Percentiles rank a stretch among this genome's conserved stretches.
Conservation (phyloP, 1,284 basidiomycete species). For the Sanguinoderma infundibulare region DNA sequence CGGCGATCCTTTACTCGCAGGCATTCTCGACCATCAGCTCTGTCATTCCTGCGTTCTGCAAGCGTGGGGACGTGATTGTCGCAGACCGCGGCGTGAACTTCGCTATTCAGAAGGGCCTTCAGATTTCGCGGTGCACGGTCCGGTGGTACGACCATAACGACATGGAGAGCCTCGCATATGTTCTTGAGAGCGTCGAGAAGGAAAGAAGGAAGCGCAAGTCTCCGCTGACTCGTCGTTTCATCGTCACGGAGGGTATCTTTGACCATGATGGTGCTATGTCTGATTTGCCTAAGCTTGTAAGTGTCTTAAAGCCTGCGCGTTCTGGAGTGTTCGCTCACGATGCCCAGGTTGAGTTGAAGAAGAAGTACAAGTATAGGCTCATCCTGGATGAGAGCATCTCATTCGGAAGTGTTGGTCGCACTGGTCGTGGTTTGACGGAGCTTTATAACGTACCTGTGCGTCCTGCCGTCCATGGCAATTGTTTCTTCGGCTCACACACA, state of each 20-base stretch:
- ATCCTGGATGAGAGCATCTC: conserved; percentile 95
- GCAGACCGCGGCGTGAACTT: conserved; percentile 95
- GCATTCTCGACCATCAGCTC: conserved; percentile 92
- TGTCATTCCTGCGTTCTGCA: conserved; percentile 97
- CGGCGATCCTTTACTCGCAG: conserved; percentile 94
- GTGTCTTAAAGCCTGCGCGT: conserved; percentile 35
- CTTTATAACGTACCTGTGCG: conserved; percentile 88
- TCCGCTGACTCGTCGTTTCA: conserved; percentile 91
- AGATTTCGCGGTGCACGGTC: conserved; percentile 92
- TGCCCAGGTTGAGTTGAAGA: conserved; percentile 87
- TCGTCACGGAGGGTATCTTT: conserved; percentile 97
- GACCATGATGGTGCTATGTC: conserved; percentile 93
- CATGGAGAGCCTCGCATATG: conserved; percentile 87
- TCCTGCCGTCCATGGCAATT: conserved; percentile 6
- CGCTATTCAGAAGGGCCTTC: conserved; percentile 96
- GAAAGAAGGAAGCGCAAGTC: conserved; percentile 85
- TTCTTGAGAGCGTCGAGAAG: conserved; percentile 83
- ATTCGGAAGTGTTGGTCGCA: conserved; percentile 91
- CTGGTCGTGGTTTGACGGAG: conserved; percentile 94
- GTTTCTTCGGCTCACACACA: not conserved
- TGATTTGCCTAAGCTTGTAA: conserved; percentile 88
- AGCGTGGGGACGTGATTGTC: conserved; percentile 98
- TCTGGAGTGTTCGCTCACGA: not conserved
- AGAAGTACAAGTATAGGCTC: conserved; percentile 94
- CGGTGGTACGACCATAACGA: conserved; percentile 98